Base-by-base conservation (phyloP, 805 yeast genomes). In the Candida parachauliodes region DNA sequence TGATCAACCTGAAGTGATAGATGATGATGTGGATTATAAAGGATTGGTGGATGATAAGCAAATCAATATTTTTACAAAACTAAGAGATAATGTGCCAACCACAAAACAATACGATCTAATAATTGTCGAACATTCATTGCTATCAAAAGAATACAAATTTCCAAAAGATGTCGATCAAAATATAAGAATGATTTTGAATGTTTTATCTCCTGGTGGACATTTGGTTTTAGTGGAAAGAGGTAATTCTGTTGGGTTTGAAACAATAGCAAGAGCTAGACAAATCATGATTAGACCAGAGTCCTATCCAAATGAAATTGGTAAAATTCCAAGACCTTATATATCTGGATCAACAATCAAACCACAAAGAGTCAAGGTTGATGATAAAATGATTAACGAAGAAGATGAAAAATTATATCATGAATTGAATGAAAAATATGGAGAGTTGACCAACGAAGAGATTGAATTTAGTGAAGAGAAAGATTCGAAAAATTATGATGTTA, bases 211-310 rank as follows among this genome's bases (percentile, higher is more conserved):
- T 0, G 76, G 77, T 8, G 98, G 98, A 0, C 80, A 81, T 41
- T 59, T 91, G 9, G 81, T 88, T 1, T 55, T 93, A 2, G 62
- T 89, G 2, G 98, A 93, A 61, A 70, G 96, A 45, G 98, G 98
- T 2, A 85, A 83, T 39, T 87, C 97, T 0, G 53, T 80, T 22
- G 98, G 98, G 0, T 87, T 87, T 54, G 98, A 93, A 59, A 70
- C 79, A 2, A 74, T 88, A 40, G 94, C 96, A 0, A 70, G 96
- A 37, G 96, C 97, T 4, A 72, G 98, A 51, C 96, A 91, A 56
- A 62, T 87, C 3, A 77, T 88, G 75, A 64, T 91, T n/a, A 77
- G 98, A 48, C 96, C 97, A 0, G 95, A 83, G 48, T 73, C 76
- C 5, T 69, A 68, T 47, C 68, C 60, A 5, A 59, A 60, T 9